These are phyloP conservation scores for Coix lacrymajobi DNA, from an alignment of 176 grass and related monocot genomes.

Conservation along the genomic window DNA sequence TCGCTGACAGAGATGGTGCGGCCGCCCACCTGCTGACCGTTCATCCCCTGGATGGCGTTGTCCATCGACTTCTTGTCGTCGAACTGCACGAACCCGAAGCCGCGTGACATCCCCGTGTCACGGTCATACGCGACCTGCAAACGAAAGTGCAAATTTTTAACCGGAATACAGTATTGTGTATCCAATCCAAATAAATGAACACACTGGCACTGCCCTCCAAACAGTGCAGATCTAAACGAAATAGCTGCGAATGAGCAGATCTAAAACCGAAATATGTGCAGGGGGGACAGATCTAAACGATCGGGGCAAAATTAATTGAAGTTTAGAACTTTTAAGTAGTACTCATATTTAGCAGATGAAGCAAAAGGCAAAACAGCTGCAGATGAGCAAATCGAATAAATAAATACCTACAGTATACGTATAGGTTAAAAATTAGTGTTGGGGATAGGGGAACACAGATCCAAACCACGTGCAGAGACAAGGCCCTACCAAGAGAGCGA, in stretches of 20 bases:
- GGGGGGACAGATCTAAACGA: too few relatives aligned
- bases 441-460: not conserved
- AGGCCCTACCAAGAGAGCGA: not conserved
- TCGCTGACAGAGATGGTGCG: constrained; percentile 47
- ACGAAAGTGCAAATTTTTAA: not conserved
- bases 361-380: too few relatives aligned
- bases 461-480: not conserved
- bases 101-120: not conserved
- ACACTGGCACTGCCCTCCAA: not conserved
- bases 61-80: constrained; percentile 22
- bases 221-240: not conserved
- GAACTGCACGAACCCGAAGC: constrained; percentile 9
- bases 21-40: constrained; percentile 48
- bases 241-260: too few relatives aligned
- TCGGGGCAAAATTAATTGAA: too few relatives aligned
- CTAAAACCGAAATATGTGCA: too few relatives aligned
- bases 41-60: constrained; percentile 59
- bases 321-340: too few relatives aligned
- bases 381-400: too few relatives aligned
- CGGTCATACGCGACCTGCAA: not conserved
- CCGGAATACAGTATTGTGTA: not conserved
- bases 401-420: too few relatives aligned
- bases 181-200: not conserved
- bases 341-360: too few relatives aligned
- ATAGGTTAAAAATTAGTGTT: not conserved